Conservation (phyloP, 176 grass and related monocot species). For the Carex myosuroides region DNA sequence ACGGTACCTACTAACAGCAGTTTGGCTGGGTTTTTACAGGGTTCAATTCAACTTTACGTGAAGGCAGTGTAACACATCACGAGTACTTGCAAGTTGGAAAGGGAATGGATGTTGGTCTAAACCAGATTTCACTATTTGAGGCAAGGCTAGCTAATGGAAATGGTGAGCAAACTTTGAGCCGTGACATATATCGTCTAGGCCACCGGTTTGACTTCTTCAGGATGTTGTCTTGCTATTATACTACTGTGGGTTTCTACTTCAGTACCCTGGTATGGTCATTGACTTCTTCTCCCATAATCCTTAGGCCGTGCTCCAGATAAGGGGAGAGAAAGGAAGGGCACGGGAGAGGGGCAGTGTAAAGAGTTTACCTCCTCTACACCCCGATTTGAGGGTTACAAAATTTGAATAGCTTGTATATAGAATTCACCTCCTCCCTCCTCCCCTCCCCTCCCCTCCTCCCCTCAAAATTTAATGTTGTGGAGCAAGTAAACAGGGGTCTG, state of each 20-base stretch:
- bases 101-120: constrained; percentile 92
- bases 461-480: no score
- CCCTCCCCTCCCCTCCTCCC: no score
- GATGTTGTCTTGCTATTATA: constrained; percentile 94
- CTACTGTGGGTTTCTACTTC: constrained; percentile 94
- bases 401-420: no score
- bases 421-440: no score
- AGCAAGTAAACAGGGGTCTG: no score
- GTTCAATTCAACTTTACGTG: constrained; percentile 89
- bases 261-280: constrained; percentile 63
- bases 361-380: no score
- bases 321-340: no score
- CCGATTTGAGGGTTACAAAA: no score
- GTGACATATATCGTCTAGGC: constrained; percentile 69
- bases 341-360: no score
- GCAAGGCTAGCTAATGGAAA: constrained; percentile 92
- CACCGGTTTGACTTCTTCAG: constrained; percentile 99
- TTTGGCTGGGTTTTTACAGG: constrained; percentile 32
- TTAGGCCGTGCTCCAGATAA: no score
- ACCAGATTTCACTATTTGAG: constrained; percentile 94
- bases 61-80: constrained; percentile 95
- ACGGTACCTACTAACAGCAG: neutral
- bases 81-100: constrained; percentile 99
- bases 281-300: neutral
- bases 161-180: constrained; percentile 85